Evolutionary conservation across 352 stramenopile genomes (phyloP), one percentile per base, ranked within the genome.

Genomic region (Globisporangium emineosum): DNA sequence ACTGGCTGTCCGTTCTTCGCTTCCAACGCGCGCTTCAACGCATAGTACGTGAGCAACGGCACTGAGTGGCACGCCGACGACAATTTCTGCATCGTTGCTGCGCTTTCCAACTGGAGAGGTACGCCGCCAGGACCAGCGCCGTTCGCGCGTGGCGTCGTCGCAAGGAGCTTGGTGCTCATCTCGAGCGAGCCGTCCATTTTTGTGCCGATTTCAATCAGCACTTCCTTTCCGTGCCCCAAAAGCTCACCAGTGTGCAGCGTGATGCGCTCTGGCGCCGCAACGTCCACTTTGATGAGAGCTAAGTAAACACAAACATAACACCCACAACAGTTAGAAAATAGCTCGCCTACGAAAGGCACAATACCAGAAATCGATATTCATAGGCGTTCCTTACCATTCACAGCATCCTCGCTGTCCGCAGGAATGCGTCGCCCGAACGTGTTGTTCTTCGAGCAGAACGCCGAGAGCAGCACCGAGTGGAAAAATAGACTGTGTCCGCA

Each of bases 401-500:
- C 60, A 15, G 73, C 72, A 32, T 89, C 74, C 13, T 92, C 84
- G 12, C 77, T 87, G 60, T 92, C 84, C 8, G 71, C 74, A 19
- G 74, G 53, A 29, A 91, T 81, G 2, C 79, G 76, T 30, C 79
- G 78, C 4, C 87, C 87, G 73, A 93, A 94, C 1, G 73, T 78
- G 50, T 83, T 91, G 56, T 76, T 88, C 65, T 75, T 82, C 10
- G 79, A 87, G 56, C 71, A 81, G 59, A 96, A 96, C 1, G 76
- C 80, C 23, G 83, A 91, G 5, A 93, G 69, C 23, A 96, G 59
- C 9, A 93, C 68, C 23, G 85, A 89, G 58, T 96, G 85, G 71
- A 96, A 96, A 52, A 94, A 89, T n/a, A 96, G 64, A 65, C 84
- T 96, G 62, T 91, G 77, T 2, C 85, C 85, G 57, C 81, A 91